Percentiles rank a stretch among this genome's conserved stretches.
These are phyloP conservation scores for Hylodesmum podocarpum DNA, from an alignment of 306 rosid species.

Conservation along the genomic window DNA sequence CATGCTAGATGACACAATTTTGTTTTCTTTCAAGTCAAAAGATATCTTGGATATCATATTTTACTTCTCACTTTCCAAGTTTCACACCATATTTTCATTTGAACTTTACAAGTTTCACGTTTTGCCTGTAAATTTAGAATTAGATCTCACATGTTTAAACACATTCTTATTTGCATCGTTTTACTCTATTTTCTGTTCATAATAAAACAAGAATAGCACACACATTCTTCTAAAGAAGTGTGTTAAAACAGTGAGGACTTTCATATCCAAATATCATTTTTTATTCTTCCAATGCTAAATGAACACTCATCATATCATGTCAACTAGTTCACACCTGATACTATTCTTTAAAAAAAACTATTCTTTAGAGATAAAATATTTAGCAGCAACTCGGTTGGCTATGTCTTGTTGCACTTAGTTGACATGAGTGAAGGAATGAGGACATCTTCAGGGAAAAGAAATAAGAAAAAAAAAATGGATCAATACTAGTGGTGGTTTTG, in stretches of 20 bases:
- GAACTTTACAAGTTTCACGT: constrained; percentile 2
- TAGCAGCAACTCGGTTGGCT: constrained; percentile 19
- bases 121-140: neutral
- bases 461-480: constrained; percentile 4
- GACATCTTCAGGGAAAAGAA: too few species aligned
- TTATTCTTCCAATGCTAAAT: neutral
- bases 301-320: neutral
- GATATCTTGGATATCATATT: neutral
- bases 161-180: neutral
- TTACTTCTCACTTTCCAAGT: constrained; percentile 12
- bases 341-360: neutral
- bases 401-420: constrained; percentile 11
- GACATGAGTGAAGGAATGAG: too few species aligned
- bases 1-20: constrained; percentile 6
- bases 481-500: constrained; percentile 12
- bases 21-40: neutral
- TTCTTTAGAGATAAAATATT: constrained; percentile 8
- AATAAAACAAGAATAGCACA: constrained; percentile 15
- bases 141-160: neutral
- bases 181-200: neutral
- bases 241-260: neutral
- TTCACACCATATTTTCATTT: constrained; percentile 2
- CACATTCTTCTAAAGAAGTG: neutral
- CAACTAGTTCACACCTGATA: constrained; percentile 21
- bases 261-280: neutral